A percentile compares a stretch with the other conserved stretches of the same genome.
Conservation (phyloP, 257 asterid genomes). For the Knoxia roxburghii region DNA sequence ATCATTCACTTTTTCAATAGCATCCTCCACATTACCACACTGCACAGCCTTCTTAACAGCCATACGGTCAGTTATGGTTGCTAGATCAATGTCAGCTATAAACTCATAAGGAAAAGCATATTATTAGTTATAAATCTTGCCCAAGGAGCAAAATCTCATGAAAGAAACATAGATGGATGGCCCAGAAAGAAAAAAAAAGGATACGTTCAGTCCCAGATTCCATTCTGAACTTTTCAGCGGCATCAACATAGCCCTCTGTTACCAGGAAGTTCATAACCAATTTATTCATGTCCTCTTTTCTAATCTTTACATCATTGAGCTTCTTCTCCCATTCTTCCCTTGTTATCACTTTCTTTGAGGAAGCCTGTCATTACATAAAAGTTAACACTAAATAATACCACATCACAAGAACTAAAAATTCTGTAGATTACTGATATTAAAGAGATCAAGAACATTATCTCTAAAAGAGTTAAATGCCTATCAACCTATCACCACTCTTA, state of each 20-base stretch:
- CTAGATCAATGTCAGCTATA: constrained; percentile 85
- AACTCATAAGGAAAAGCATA: constrained; percentile 46
- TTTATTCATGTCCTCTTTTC: constrained; percentile 74
- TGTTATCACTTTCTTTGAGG: constrained; percentile 59
- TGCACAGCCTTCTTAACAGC: constrained; percentile 90
- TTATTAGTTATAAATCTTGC: not conserved
- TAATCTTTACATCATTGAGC: constrained; percentile 48
- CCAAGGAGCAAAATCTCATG: not conserved
- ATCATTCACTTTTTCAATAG: constrained; percentile 83
- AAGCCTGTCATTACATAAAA: constrained; percentile 39
- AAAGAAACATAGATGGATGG: not conserved
- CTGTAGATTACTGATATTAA: too few relatives aligned
- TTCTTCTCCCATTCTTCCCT: constrained; percentile 77
- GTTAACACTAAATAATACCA: constrained; percentile 2
- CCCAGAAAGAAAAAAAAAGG: constrained; percentile 21
- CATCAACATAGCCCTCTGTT: constrained; percentile 80
- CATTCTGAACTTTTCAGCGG: constrained; percentile 63
- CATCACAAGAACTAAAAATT: not conserved
- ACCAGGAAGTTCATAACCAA: constrained; percentile 83
- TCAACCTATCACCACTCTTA: not conserved
- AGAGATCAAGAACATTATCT: not conserved
- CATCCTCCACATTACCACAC: constrained; percentile 82
- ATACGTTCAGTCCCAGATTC: constrained; percentile 93
- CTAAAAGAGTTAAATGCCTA: not conserved
- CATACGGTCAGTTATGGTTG: constrained; percentile 79